Percentiles rank a stretch among this genome's conserved stretches.
Conservation (phyloP, 2,329 filamentous ascomycete genomes). For the Raffaelea ambrosiae region DNA sequence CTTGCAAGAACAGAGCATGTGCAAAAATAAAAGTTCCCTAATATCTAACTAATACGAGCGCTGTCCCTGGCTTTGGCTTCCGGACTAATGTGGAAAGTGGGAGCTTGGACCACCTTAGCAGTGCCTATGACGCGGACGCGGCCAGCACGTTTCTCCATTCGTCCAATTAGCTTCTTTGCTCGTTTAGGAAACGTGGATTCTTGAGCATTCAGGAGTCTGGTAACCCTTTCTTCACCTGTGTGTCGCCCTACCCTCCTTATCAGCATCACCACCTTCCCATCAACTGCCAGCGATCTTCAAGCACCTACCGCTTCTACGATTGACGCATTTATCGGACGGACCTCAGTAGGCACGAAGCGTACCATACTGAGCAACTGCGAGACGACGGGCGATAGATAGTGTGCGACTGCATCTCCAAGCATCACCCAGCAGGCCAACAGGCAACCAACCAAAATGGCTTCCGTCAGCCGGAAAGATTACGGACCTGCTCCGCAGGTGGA, state of each 20-base stretch:
- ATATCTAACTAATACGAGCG: too few species aligned
- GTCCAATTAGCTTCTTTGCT: conserved; percentile 1
- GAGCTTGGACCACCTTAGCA: conserved; percentile 19
- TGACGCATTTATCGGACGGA: too few species aligned
- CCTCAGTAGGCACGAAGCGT: too few species aligned
- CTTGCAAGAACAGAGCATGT: too few species aligned
- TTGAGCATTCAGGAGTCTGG: background rate
- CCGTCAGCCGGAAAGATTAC: conserved; percentile 42
- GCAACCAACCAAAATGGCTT: conserved; percentile 30
- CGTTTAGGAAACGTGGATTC: conserved; percentile 18
- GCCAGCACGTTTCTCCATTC: background rate
- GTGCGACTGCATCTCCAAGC: too few species aligned
- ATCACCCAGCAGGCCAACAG: background rate
- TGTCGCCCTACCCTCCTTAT: too few species aligned
- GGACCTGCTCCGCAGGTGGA: conserved; percentile 50
- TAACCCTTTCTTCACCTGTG: too few species aligned
- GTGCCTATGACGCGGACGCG: conserved; percentile 3
- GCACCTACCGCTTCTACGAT: too few species aligned
- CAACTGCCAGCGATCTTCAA: too few species aligned
- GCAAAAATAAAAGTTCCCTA: background rate
- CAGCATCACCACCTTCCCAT: too few species aligned
- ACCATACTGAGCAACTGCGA: too few species aligned
- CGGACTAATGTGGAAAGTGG: background rate
- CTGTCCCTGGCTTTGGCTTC: background rate
- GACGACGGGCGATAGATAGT: too few species aligned